Percentiles rank a stretch among this genome's conserved stretches.
phyloP scores from a whole-genome alignment of 495 filamentous ascomycete genomes.

The Pyrenula massariospora region DNA sequence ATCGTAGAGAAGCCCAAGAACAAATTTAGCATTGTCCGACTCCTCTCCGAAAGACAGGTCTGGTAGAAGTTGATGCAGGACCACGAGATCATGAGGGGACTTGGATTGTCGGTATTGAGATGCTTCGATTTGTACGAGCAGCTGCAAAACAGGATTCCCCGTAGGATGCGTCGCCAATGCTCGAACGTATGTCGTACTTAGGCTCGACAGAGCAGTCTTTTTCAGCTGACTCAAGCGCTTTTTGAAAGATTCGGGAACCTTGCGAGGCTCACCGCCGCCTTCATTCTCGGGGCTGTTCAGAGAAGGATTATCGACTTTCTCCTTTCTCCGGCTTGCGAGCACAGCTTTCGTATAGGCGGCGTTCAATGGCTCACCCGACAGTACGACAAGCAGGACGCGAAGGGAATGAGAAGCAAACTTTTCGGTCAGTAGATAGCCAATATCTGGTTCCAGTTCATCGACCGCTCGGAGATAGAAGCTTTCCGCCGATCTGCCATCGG shows the following conservation, averaged over 20 bases:
- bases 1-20: conserved; percentile 80
- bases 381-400: conserved; percentile 69
- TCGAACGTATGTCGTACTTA: conserved; percentile 64
- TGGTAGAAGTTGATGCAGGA: conserved; percentile 49
- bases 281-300: conserved; percentile 23
- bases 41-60: conserved; percentile 50
- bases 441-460: conserved; percentile 70
- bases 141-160: conserved; percentile 80
- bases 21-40: conserved; percentile 52
- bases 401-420: conserved; percentile 85
- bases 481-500: conserved; percentile 56
- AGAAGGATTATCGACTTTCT: conserved; percentile 49
- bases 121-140: conserved; percentile 76
- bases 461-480: conserved; percentile 71
- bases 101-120: conserved; percentile 52
- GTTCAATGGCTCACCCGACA: conserved; percentile 70
- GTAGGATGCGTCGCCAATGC: conserved; percentile 76
- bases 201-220: conserved; percentile 50
- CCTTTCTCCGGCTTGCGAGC: conserved; percentile 81
- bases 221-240: conserved; percentile 69
- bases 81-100: conserved; percentile 45
- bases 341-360: conserved; percentile 51
- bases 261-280: conserved; percentile 22
- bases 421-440: conserved; percentile 78
- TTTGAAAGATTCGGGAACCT: conserved; percentile 69